A percentile compares a stretch with the other conserved stretches of the same genome.
phyloP scores from a whole-genome alignment of 2,329 filamentous ascomycete genomes.

The Aureobasidium sp. region DNA sequence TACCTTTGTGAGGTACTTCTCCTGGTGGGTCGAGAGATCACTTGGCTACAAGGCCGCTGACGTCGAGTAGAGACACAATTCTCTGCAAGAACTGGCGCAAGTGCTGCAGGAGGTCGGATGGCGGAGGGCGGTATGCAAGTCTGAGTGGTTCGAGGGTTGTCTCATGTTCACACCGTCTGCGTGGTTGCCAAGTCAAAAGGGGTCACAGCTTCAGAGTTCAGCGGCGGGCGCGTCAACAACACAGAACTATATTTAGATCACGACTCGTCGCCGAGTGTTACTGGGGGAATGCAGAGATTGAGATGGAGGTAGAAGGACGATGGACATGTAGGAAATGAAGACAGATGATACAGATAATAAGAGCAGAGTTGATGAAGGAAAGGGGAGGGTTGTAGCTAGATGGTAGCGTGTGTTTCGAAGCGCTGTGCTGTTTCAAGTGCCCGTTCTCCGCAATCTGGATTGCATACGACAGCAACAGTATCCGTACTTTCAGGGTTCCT shows the following conservation, averaged over 20 bases:
- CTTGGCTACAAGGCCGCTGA: neutral
- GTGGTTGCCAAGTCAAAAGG: neutral
- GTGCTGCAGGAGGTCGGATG: neutral
- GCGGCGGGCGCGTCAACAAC: neutral
- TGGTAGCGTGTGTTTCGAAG: slow-evolving; percentile 3
- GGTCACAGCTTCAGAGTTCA: neutral
- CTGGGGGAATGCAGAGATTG: slow-evolving; percentile 5
- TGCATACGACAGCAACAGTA: neutral
- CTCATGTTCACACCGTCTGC: neutral
- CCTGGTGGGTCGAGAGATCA: neutral
- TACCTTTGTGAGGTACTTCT: neutral
- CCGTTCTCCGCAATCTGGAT: neutral
- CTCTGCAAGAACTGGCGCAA: neutral
- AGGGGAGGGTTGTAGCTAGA: neutral
- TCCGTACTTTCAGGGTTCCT: neutral
- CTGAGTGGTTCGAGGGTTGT: neutral
- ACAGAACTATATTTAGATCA: neutral
- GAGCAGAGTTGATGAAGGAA: neutral
- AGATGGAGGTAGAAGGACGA: neutral
- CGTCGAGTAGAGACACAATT: neutral
- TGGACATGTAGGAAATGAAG: neutral
- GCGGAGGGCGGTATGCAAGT: neutral
- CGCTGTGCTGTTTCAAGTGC: neutral
- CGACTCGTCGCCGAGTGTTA: neutral
- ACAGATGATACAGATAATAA: neutral